Base-by-base conservation (phyloP, 257 asterid genomes). In the Nicotiana benthamiana region DNA sequence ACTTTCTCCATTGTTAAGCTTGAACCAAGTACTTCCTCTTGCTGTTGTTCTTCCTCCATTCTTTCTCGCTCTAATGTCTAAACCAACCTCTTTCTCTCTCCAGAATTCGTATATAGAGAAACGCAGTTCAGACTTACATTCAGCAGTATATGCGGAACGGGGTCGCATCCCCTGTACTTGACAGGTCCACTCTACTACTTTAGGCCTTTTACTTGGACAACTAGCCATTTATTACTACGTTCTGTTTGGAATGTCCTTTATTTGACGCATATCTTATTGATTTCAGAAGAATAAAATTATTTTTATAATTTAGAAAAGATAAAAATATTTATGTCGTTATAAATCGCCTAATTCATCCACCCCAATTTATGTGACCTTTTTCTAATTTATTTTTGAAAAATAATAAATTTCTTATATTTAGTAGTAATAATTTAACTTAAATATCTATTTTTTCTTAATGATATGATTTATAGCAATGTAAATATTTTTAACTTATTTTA, bases 1-100 rank as follows among this genome's bases (percentile, higher is more conserved):
- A 95, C 99, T 88, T 92, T 95, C 83, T 95, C 99, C 98, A 95
- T 92, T 61, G 99, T 95, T 86, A 89, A 87, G 84, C 92, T 93
- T 16, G 99, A 95, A 30, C 97, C 98, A 15, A 89, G 88, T 79
- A 91, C 84, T 83, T 92, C 98, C 75, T 91, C 97, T 75, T 86
- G 92, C 27, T 83, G 80, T 67, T 34, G 87, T 79, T 80, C 87
- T 80, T 65, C 91, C 87, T 90, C 96, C 92, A 86, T 91, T 85
- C 30, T 77, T 62, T 54, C 83, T 80, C 82, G 76, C 83, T 76
- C 88, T 82, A 40, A 9, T 2, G 48, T 9, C 48, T 40, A 81
- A 72, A 30, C 52, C 43, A 12, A 16, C 63, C 56, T 24, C 79
- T 75, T 34, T 74, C 61, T 75, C 62, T 74, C 40, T 20, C 6